Evolutionary conservation across 2,329 filamentous ascomycete genomes (phyloP), one percentile per base, ranked within the genome.

Genomic region (Hortaea werneckii): DNA sequence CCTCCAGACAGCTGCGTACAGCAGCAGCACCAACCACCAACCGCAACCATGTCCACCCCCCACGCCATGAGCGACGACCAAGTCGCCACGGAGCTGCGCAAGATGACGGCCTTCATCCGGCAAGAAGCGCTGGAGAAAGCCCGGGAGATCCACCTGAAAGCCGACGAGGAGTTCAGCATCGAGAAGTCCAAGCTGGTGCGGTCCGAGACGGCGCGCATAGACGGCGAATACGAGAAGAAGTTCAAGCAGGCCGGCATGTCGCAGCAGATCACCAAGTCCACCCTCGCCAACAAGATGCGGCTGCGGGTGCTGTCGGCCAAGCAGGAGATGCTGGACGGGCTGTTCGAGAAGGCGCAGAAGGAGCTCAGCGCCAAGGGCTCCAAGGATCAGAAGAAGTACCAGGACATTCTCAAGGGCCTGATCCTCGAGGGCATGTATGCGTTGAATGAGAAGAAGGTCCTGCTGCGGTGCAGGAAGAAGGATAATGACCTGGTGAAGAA

Each of bases 21-120:
- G 32, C 43, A 35, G 32, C 43, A 35, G 32, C 32, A 35, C 20
- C 20, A 20, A 20, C 43, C 43, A 41, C 10, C 40, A 12, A 29
- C 38, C 37, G 39, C 45, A 76, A 83, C 70, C 67, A 95, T 95
- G 88, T 92, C 88, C 71, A 84, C 88, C 77, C 75, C 80, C 56
- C 88, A 95, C 82, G 85, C 87, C 68, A 84, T 96, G 73, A 95
- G 89, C 73, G 89, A 95, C 79, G 88, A 94, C 74, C 67, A 96
- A 88, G 92, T 98, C 78, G 83, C 86, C 72, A 83, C 87, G 72
- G 92, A 98, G 81, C 86, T 98, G 72, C 89, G 87, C 78, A 98
- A 98, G 80, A 98, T 98, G 92, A 96, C 92, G 50, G 90, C 89
- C 66, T 98, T 98, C 80, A 98, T 98, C 81, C 87, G 88, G 70